Evolutionary conservation across 192 early-diverging fungal genomes (phyloP).

Genomic region (Ambispora gerdemannii): DNA sequence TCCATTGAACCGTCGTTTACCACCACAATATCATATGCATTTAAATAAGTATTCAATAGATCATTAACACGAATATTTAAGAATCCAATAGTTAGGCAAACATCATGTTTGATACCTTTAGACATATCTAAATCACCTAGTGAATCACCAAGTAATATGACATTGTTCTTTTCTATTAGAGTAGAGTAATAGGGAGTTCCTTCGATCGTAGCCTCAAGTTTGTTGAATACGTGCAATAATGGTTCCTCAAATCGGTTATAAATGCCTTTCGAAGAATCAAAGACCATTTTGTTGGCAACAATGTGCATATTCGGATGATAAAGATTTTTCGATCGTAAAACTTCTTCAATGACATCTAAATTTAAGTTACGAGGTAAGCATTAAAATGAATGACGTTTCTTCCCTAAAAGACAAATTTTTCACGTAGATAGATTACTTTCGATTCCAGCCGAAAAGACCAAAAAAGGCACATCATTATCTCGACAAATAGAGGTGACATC

Average conservation of each 20-base stretch:
- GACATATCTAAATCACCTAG: conserved; percentile 70
- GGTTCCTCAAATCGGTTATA: conserved; percentile 63
- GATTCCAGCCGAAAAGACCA: conserved; percentile 73
- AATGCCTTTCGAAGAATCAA: conserved; percentile 47
- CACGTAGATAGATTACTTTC: conserved; percentile 23
- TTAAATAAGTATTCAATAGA: conserved; percentile 48
- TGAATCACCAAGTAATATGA: conserved; percentile 71
- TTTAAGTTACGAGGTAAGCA: neutral
- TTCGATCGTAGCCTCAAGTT: conserved; percentile 57
- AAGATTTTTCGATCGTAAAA: conserved; percentile 44
- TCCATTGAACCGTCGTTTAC: conserved; percentile 44
- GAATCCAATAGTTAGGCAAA: conserved; percentile 65
- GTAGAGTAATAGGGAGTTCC: conserved; percentile 41
- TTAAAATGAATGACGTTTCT: neutral
- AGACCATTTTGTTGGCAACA: conserved; percentile 69
- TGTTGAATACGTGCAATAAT: conserved; percentile 72
- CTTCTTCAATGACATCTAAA: conserved; percentile 61
- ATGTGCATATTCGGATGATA: conserved; percentile 55
- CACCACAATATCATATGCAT: conserved; percentile 67
- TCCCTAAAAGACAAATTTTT: neutral
- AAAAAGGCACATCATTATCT: conserved; percentile 48
- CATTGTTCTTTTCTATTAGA: conserved; percentile 50
- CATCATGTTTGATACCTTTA: conserved; percentile 53
- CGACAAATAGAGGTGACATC: conserved; percentile 41
- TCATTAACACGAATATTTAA: conserved; percentile 61